Percentiles rank a stretch among this genome's conserved stretches.
Evolutionary conservation across 2,329 filamentous ascomycete genomes (phyloP).

Genomic region (Fusarium acutatum): DNA sequence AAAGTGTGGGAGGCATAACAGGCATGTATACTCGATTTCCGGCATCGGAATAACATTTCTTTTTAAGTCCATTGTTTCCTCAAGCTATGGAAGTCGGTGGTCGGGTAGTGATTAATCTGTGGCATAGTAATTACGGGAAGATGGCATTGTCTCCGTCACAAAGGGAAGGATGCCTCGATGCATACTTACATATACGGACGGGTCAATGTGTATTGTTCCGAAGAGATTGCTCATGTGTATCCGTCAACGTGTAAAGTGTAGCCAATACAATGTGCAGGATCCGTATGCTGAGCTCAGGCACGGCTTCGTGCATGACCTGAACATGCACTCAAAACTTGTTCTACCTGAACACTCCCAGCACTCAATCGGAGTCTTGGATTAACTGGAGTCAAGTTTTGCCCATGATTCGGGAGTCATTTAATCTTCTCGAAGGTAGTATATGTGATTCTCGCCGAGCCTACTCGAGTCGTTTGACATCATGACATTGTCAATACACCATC

Average conservation of each 20-base stretch:
- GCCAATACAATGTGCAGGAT: neutral
- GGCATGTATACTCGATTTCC: neutral
- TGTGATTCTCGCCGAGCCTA: neutral
- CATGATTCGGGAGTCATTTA: neutral
- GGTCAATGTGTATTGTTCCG: neutral
- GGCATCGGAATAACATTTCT: neutral
- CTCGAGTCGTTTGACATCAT: neutral
- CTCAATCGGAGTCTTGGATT: neutral
- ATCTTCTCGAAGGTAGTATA: too few relatives aligned
- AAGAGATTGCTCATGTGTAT: too few relatives aligned
- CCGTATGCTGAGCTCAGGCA: neutral
- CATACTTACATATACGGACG: neutral
- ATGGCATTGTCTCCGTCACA: neutral
- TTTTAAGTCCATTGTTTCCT: neutral
- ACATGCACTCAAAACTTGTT: neutral
- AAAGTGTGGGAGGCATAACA: accelerated
- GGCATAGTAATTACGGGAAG: neutral
- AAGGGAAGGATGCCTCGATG: neutral
- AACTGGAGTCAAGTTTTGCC: too few relatives aligned
- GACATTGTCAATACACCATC: neutral
- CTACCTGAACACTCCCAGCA: neutral
- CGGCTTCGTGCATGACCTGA: neutral
- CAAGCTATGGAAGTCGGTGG: neutral
- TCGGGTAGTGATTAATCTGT: neutral
- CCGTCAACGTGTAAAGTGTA: accelerated